Evolutionary conservation across 2,329 filamentous ascomycete genomes (phyloP).

Genomic region (Penicillium sclerotiorum): DNA sequence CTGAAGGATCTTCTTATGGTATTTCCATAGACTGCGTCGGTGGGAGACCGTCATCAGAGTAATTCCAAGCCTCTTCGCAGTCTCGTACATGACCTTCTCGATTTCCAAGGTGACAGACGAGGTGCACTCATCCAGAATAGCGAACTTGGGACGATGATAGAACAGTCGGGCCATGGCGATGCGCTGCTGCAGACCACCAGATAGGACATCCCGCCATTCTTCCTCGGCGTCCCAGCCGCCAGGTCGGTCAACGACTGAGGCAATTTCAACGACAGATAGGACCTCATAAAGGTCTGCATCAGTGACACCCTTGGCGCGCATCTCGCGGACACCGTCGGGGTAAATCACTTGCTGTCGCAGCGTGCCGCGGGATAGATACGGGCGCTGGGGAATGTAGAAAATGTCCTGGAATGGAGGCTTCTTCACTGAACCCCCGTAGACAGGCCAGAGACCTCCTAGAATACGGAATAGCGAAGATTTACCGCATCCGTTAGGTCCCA

Average conservation of each 20-base stretch:
- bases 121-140: constrained; percentile 96
- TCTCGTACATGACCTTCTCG: constrained; percentile 96
- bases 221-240: constrained; percentile 90
- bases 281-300: constrained; percentile 79
- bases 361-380: constrained; percentile 87
- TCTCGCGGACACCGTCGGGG: constrained; percentile 83
- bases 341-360: constrained; percentile 98
- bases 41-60: constrained; percentile 98
- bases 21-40: constrained; percentile 89
- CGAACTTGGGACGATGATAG: constrained; percentile 89
- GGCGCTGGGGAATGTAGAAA: constrained; percentile 96
- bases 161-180: constrained; percentile 96
- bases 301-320: constrained; percentile 80
- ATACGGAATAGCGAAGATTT: constrained; percentile 97
- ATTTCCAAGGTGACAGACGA: constrained; percentile 92
- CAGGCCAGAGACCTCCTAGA: constrained; percentile 92
- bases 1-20: constrained; percentile 90
- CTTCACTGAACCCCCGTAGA: constrained; percentile 90
- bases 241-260: constrained; percentile 76
- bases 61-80: constrained; percentile 85
- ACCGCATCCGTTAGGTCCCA: constrained; percentile 95
- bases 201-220: constrained; percentile 94
- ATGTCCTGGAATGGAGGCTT: constrained; percentile 92
- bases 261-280: constrained; percentile 77
- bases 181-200: constrained; percentile 89